Conservation (phyloP, 352 stramenopile genomes). For the Phytophthora cryptogea region DNA sequence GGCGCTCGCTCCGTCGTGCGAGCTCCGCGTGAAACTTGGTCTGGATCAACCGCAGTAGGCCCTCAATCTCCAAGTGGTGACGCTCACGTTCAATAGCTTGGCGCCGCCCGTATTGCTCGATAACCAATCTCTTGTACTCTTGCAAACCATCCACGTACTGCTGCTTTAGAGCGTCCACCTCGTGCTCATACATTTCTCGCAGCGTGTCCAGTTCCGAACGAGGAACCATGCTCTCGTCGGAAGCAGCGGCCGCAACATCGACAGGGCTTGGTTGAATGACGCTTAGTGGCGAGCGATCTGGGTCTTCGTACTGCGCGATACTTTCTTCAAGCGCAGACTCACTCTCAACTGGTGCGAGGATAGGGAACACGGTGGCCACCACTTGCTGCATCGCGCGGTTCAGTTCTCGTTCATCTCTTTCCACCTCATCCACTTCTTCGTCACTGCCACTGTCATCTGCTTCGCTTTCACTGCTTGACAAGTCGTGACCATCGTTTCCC, state of each 20-base stretch:
- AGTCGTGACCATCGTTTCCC: slow-evolving; percentile 43
- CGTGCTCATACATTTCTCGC: slow-evolving; percentile 36
- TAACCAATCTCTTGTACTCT: slow-evolving; percentile 76
- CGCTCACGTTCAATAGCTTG: slow-evolving; percentile 58
- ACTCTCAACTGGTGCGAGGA: slow-evolving; percentile 34
- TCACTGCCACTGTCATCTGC: slow-evolving; percentile 39
- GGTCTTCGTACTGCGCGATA: slow-evolving; percentile 65
- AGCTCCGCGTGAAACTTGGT: slow-evolving; percentile 66
- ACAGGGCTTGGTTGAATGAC: slow-evolving; percentile 18
- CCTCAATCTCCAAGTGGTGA: slow-evolving; percentile 70
- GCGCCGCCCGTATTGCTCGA: slow-evolving; percentile 70
- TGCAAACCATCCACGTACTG: slow-evolving; percentile 60
- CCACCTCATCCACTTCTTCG: slow-evolving; percentile 41
- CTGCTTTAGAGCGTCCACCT: slow-evolving; percentile 56
- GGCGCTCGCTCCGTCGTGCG: slow-evolving; percentile 48
- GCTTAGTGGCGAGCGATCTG: slow-evolving; percentile 24
- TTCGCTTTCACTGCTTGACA: slow-evolving; percentile 59
- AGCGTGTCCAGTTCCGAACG: slow-evolving; percentile 50
- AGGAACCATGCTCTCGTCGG: slow-evolving; percentile 11
- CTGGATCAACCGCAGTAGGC: slow-evolving; percentile 59
- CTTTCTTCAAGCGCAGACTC: slow-evolving; percentile 42
- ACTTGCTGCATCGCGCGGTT: slow-evolving; percentile 54
- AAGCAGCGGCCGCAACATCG: background rate
- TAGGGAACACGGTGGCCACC: slow-evolving; percentile 54
- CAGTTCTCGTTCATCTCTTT: slow-evolving; percentile 52